Base-by-base conservation (phyloP, 2,329 filamentous ascomycete genomes). In the Hymenoscyphus fraxineus region DNA sequence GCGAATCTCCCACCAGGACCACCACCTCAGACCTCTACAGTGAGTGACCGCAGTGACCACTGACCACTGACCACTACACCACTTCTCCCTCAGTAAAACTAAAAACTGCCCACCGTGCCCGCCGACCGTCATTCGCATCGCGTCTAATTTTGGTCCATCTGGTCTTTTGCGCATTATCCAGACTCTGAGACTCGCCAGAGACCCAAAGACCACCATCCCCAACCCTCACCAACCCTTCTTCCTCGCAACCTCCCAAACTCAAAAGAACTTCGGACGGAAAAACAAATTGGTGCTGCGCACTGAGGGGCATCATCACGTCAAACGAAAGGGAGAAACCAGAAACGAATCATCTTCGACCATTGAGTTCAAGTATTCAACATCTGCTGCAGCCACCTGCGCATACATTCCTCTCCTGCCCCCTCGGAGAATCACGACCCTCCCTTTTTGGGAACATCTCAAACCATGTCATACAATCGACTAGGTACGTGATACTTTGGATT, bases 401-500 rank as follows among this genome's bases (percentile, higher is more conserved):
- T 61, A 56, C 59, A 51, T 51, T 51, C 59, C 39, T 32, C 59
- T 27, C 32, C 22, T 10, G 59, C 54, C 60, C 38, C 60, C 60
- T 55, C 59, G 9, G 56, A 35, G 35, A n/a, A 57, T 54, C 35
- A 16, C 10, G 27, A n/a, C 19, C n/a, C 59, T 61, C 32, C 32
- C 27, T 54, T 9, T 44, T 32, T 56, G 16, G 58, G 51, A 54
- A 6, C 27, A 27, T 38, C 58, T 61, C 56, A 22, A 63, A 71
- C 68, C 66, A 90, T 91, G 87, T 85, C 87, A 76, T 92, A 92
- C 80, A 90, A 91, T 81, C 86, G 88, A 72, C 78, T 91, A 82
- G 86, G 88, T 86, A 83, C 80, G 86, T 85, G 61, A 54, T 61
- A 64, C 39, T 62, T 63, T 60, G 27, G 59, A 56, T 32, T 47